phyloP scores from a whole-genome alignment of 495 filamentous ascomycete genomes.

The Penicillium herquei region DNA sequence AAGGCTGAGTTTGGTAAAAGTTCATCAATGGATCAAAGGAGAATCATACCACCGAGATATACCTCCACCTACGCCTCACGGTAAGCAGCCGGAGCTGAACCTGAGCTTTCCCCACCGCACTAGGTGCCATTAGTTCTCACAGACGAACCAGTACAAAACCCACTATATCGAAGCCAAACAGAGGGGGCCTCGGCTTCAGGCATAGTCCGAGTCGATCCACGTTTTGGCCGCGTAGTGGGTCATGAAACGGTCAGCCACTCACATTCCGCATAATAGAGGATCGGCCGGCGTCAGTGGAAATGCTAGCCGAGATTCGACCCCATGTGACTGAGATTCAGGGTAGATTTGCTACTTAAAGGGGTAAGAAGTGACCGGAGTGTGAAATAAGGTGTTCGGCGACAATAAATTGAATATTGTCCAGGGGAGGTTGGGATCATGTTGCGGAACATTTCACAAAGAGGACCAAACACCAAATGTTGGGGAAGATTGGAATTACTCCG shows the following conservation, averaged over 20 bases:
- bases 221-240: neutral
- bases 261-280: neutral
- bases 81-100: no score
- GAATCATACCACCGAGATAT: no score
- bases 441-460: neutral
- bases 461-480: neutral
- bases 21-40: no score
- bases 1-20: no score
- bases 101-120: neutral
- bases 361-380: constrained; percentile 5
- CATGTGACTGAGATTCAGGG: constrained; percentile 20
- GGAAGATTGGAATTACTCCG: no score
- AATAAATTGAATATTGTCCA: neutral
- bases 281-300: neutral
- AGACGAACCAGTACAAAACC: neutral
- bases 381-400: neutral
- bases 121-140: neutral
- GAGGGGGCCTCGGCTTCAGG: constrained; percentile 13
- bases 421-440: neutral
- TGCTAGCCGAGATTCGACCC: constrained; percentile 19
- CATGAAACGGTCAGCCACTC: neutral
- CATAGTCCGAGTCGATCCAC: neutral
- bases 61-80: no score
- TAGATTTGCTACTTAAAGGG: neutral
- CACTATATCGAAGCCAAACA: neutral